phyloP scores from a whole-genome alignment of 805 yeast genomes.

The Wickerhamiella kurtzmanii region DNA sequence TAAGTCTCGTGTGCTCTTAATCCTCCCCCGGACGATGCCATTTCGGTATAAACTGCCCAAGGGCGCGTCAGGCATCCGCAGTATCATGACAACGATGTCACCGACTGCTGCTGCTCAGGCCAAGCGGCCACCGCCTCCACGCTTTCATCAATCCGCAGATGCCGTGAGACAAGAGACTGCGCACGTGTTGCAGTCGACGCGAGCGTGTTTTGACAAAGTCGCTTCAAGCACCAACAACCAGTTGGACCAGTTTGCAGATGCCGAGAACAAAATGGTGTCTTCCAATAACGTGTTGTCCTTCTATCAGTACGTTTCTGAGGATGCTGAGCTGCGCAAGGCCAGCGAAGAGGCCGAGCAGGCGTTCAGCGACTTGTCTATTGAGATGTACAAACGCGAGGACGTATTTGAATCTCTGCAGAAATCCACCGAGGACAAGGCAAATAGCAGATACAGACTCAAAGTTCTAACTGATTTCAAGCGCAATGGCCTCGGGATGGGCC shows the following conservation, averaged over 20 bases:
- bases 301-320: constrained; percentile 57
- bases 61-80: neutral
- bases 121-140: neutral
- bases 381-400: constrained; percentile 51
- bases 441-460: constrained; percentile 44
- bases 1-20: too few relatives aligned
- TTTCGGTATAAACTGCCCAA: too few relatives aligned
- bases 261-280: constrained; percentile 37
- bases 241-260: constrained; percentile 5
- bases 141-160: neutral
- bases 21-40: too few relatives aligned
- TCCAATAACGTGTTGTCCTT: constrained; percentile 44
- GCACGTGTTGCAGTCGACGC: neutral
- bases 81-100: neutral
- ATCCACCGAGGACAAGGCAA: constrained; percentile 35
- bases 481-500: constrained; percentile 45
- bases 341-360: constrained; percentile 49
- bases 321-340: constrained; percentile 56
- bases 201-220: neutral
- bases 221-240: neutral
- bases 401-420: constrained; percentile 41
- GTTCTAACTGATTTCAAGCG: constrained; percentile 44
- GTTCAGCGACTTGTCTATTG: constrained; percentile 46
- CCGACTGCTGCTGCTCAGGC: neutral
- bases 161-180: neutral